Percentiles rank a stretch among this genome's conserved stretches.
phyloP scores from a whole-genome alignment of 2,329 filamentous ascomycete species.

The Juglanconis oblonga region DNA sequence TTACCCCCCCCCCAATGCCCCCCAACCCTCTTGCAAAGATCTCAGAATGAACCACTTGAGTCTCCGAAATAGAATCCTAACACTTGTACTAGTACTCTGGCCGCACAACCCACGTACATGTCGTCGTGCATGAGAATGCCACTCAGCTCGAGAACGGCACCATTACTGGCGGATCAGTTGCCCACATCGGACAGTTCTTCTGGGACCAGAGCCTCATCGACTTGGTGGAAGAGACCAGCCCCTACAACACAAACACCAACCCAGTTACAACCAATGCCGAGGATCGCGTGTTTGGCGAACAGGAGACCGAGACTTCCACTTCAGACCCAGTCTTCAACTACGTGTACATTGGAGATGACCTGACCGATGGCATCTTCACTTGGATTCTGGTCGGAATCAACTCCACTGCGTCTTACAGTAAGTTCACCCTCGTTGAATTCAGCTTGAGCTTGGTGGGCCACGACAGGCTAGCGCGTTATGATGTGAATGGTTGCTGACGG shows the following conservation, averaged over 20 bases:
- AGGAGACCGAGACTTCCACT: slow-evolving; percentile 31
- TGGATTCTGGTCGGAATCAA: slow-evolving; percentile 52
- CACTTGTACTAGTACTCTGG: slow-evolving; percentile 30
- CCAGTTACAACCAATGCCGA: slow-evolving; percentile 44
- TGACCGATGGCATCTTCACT: slow-evolving; percentile 46
- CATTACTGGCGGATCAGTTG: slow-evolving; percentile 29
- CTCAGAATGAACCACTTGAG: neutral
- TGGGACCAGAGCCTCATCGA: slow-evolving; percentile 8
- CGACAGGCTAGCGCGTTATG: neutral
- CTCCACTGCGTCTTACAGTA: slow-evolving; percentile 27
- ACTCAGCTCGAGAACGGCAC: slow-evolving; percentile 47
- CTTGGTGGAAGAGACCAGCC: slow-evolving; percentile 1
- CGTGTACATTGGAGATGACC: slow-evolving; percentile 43
- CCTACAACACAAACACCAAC: slow-evolving; percentile 30
- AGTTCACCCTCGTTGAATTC: neutral
- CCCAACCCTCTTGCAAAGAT: neutral
- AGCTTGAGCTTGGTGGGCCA: neutral
- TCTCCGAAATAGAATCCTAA: neutral
- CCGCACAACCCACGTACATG: slow-evolving; percentile 37
- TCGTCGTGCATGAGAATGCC: slow-evolving; percentile 26
- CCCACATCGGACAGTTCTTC: slow-evolving; percentile 11
- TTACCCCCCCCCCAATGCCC: neutral
- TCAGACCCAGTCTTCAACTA: slow-evolving; percentile 52
- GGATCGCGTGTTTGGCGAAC: slow-evolving; percentile 34
- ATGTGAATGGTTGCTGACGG: neutral